Percentiles rank a stretch among this genome's conserved stretches.
These are phyloP conservation scores for Aspergillus tanneri DNA, from an alignment of 2,329 filamentous ascomycete genomes.

Conservation along the genomic window DNA sequence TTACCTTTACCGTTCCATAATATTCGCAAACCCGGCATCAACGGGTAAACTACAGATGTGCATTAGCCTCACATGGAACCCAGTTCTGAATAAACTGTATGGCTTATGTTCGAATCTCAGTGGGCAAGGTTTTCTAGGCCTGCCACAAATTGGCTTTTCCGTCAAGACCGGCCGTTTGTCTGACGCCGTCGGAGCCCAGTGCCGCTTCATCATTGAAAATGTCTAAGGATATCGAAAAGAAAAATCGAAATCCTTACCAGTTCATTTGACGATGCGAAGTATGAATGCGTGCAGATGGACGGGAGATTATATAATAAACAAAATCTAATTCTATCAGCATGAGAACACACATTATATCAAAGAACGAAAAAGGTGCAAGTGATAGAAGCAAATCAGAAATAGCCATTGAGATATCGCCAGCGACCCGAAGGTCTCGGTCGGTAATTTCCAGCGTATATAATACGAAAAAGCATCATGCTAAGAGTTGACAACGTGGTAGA, in stretches of 20 bases:
- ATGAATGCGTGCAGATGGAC: not conserved
- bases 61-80: slow-evolving; percentile 31
- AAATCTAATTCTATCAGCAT: slow-evolving; percentile 23
- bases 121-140: slow-evolving; percentile 99
- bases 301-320: not conserved
- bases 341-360: slow-evolving; percentile 9
- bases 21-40: too few relatives aligned
- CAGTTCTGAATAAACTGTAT: slow-evolving; percentile 20
- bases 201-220: slow-evolving; percentile 57
- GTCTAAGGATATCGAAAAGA: slow-evolving; percentile 3
- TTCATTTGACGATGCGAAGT: not conserved
- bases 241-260: slow-evolving; percentile 9
- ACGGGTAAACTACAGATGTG: not conserved
- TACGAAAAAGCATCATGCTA: slow-evolving; percentile 58
- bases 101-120: slow-evolving; percentile 58
- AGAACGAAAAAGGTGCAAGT: slow-evolving; percentile 18
- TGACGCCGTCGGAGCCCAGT: slow-evolving; percentile 88
- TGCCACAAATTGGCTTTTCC: slow-evolving; percentile 88
- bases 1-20: too few relatives aligned
- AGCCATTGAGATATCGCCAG: slow-evolving; percentile 82
- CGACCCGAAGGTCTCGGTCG: slow-evolving; percentile 71
- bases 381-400: slow-evolving; percentile 63
- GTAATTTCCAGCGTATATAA: slow-evolving; percentile 91
- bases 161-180: slow-evolving; percentile 63
- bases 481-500: slow-evolving; percentile 36